Percentiles rank a stretch among this genome's conserved stretches.
These are phyloP conservation scores for Suillus decipiens DNA, from an alignment of 768 basidiomycete genomes.

Conservation along the genomic window DNA sequence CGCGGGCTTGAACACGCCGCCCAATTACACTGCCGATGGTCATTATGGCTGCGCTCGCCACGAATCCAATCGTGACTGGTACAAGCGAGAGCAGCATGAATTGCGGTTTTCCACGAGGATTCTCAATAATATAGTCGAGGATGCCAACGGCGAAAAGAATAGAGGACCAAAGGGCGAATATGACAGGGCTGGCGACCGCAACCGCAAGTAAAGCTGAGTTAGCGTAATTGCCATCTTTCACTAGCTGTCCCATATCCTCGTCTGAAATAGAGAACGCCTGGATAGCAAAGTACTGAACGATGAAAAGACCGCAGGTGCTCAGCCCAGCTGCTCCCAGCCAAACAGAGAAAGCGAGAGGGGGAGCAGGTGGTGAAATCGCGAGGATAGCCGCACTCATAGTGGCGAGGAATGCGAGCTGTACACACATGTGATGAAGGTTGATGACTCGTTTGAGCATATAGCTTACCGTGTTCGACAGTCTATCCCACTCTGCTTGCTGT, in stretches of 20 bases:
- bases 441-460: background rate
- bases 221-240: background rate
- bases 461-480: background rate
- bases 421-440: background rate
- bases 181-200: slow-evolving; percentile 1
- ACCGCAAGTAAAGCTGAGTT: background rate
- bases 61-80: slow-evolving; percentile 1
- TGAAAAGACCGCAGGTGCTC: slow-evolving; percentile 2
- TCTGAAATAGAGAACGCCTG: slow-evolving; percentile 2
- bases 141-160: background rate
- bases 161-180: slow-evolving; percentile 3
- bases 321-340: background rate
- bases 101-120: background rate
- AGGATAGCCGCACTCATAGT: slow-evolving; percentile 3
- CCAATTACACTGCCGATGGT: background rate
- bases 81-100: slow-evolving; percentile 2
- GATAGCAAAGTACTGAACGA: background rate
- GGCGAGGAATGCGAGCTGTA: background rate
- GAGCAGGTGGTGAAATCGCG: slow-evolving; percentile 2
- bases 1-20: background rate
- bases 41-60: background rate
- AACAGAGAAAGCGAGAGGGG: slow-evolving; percentile 3
- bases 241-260: background rate
- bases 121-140: background rate
- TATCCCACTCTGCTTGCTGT: slow-evolving; percentile 3